These are phyloP conservation scores for Amanita exitialis DNA, from an alignment of 768 basidiomycete species.

Conservation along the genomic window DNA sequence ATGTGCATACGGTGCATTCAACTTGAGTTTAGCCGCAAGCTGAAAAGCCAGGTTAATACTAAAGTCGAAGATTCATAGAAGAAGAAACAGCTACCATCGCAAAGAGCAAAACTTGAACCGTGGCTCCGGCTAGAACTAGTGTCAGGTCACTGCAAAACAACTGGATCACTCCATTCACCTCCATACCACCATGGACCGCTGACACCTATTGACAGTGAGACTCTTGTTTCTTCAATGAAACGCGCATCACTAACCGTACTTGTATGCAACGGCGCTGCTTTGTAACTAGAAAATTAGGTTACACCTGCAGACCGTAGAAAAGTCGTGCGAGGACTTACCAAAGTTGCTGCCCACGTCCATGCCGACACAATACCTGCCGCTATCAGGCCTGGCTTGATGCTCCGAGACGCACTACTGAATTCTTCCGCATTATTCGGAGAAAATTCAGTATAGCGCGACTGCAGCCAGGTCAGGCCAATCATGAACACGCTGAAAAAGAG, in stretches of 20 bases:
- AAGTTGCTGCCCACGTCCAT: slow-evolving; percentile 84
- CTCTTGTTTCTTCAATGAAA: not conserved
- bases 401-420: slow-evolving; percentile 73
- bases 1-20: slow-evolving; percentile 81
- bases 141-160: not conserved
- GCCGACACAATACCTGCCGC: slow-evolving; percentile 89
- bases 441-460: slow-evolving; percentile 75
- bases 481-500: slow-evolving; percentile 82
- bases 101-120: slow-evolving; percentile 84
- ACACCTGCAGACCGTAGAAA: not conserved
- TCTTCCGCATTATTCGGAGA: slow-evolving; percentile 76
- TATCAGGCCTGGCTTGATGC: slow-evolving; percentile 86
- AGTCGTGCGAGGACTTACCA: slow-evolving; percentile 28
- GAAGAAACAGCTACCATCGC: slow-evolving; percentile 41
- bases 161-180: slow-evolving; percentile 11
- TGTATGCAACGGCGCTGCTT: slow-evolving; percentile 78
- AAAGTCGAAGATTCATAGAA: not conserved
- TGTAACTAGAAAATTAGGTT: slow-evolving; percentile 35
- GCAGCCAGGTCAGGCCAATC: slow-evolving; percentile 68
- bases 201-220: slow-evolving; percentile 31
- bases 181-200: slow-evolving; percentile 90
- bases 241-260: slow-evolving; percentile 40
- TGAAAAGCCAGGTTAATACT: slow-evolving; percentile 17
- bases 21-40: slow-evolving; percentile 85
- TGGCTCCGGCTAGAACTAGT: slow-evolving; percentile 51